These are phyloP conservation scores for Ambrosia hybrid DNA, from an alignment of 140 eudicot genomes.

Conservation along the genomic window DNA sequence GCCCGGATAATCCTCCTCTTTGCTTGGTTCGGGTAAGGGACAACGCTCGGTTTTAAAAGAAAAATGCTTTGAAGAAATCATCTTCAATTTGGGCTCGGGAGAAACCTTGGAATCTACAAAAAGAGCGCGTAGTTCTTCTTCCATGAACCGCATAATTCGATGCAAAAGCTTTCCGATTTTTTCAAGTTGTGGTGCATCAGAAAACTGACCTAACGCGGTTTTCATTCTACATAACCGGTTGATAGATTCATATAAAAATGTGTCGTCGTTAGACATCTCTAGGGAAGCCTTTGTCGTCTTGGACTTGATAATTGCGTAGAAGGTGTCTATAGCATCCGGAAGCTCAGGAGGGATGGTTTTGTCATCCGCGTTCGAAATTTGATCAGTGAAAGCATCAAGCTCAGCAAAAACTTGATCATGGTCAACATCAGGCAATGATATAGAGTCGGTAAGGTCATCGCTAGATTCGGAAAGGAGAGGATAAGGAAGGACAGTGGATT, in stretches of 20 bases:
- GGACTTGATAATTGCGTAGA: conserved; percentile 39
- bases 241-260: conserved; percentile 38
- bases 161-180: conserved; percentile 45
- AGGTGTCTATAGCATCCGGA: conserved; percentile 41
- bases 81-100: conserved; percentile 21
- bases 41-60: conserved; percentile 35
- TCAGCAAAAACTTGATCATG: conserved; percentile 30
- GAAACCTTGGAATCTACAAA: conserved; percentile 30
- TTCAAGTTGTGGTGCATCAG: conserved; percentile 25
- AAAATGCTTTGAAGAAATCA: conserved; percentile 30
- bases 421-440: conserved; percentile 19
- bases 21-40: conserved; percentile 19
- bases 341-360: conserved; percentile 42
- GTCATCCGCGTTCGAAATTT: conserved; percentile 35
- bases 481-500: conserved; percentile 18
- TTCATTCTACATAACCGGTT: conserved; percentile 33
- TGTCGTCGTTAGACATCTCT: conserved; percentile 26
- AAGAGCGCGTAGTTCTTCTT: conserved; percentile 54
- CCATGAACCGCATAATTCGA: conserved; percentile 58
- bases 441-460: conserved; percentile 11
- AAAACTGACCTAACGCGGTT: conserved; percentile 36
- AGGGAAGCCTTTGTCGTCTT: conserved; percentile 26
- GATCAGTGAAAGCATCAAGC: conserved; percentile 43
- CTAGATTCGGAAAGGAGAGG: conserved; percentile 15
- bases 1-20: conserved; percentile 39